Percentiles rank a stretch among this genome's conserved stretches.
phyloP scores from a whole-genome alignment of 176 grass and related monocot genomes.

The Aegilops speltoides region DNA sequence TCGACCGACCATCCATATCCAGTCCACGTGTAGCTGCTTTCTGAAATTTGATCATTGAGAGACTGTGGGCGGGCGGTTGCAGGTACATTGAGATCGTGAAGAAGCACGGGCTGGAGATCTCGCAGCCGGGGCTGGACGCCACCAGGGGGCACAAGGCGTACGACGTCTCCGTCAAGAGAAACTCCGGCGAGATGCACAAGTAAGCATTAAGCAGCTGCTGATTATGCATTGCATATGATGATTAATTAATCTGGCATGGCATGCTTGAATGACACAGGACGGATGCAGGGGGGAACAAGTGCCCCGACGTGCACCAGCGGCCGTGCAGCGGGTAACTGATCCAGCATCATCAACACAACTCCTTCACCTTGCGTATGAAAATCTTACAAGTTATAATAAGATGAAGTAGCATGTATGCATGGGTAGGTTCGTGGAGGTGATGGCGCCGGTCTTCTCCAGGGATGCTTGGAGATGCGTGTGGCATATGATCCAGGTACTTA shows the following conservation, averaged over 20 bases:
- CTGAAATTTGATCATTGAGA: neutral
- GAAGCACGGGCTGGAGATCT: constrained; percentile 31
- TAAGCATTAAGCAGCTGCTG: neutral
- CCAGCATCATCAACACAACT: neutral
- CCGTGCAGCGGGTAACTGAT: neutral
- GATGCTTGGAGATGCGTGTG: constrained; percentile 46
- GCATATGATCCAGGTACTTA: constrained; percentile 41
- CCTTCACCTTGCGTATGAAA: neutral
- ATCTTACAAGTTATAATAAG: neutral
- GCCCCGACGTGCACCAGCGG: neutral
- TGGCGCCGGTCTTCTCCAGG: constrained; percentile 35
- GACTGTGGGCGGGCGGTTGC: neutral
- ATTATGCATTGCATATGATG: too few species aligned
- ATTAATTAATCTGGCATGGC: too few species aligned
- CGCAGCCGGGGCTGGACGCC: constrained; percentile 34
- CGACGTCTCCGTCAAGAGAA: neutral
- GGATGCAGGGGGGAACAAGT: neutral
- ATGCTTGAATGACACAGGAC: neutral
- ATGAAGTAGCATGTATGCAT: neutral
- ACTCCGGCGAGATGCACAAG: constrained; percentile 26
- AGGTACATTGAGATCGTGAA: constrained; percentile 5
- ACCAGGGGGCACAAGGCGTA: constrained; percentile 2
- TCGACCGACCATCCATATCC: neutral
- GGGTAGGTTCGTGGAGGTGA: constrained; percentile 41
- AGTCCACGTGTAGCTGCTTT: neutral